These are phyloP conservation scores for Cornus kousa DNA, from an alignment of 148 eudicot genomes.

Conservation along the genomic window DNA sequence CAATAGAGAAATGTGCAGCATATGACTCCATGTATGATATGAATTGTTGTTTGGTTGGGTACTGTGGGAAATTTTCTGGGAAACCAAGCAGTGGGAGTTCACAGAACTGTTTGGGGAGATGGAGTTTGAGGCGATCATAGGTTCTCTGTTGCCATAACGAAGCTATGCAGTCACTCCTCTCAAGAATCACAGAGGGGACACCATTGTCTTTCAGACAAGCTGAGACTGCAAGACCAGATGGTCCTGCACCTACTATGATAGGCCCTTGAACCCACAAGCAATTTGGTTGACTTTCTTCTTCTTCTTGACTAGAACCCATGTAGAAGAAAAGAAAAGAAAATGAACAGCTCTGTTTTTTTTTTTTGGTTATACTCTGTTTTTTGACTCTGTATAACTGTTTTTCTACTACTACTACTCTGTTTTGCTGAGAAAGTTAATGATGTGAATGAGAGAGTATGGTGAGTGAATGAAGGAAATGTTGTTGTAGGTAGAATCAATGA, in stretches of 20 bases:
- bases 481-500: neutral
- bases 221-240: conserved; percentile 72
- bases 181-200: conserved; percentile 56
- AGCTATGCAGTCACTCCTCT: conserved; percentile 70
- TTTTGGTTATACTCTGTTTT: conserved; percentile 6
- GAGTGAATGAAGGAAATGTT: neutral
- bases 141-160: conserved; percentile 74
- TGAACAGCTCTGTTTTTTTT: neutral
- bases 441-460: neutral
- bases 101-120: conserved; percentile 70
- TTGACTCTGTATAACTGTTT: neutral
- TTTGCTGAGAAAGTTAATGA: neutral
- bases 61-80: conserved; percentile 59
- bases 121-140: conserved; percentile 77
- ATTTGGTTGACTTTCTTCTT: conserved; percentile 17
- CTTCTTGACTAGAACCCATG: conserved; percentile 44
- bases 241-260: conserved; percentile 81
- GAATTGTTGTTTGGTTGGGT: conserved; percentile 66
- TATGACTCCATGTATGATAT: conserved; percentile 66
- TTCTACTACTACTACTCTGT: neutral
- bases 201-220: conserved; percentile 60
- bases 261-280: conserved; percentile 39
- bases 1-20: conserved; percentile 46
- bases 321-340: neutral
- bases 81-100: conserved; percentile 59